These are phyloP conservation scores for Ascocoryne sarcoides DNA, from an alignment of 2,329 filamentous ascomycete species.

Conservation along the genomic window DNA sequence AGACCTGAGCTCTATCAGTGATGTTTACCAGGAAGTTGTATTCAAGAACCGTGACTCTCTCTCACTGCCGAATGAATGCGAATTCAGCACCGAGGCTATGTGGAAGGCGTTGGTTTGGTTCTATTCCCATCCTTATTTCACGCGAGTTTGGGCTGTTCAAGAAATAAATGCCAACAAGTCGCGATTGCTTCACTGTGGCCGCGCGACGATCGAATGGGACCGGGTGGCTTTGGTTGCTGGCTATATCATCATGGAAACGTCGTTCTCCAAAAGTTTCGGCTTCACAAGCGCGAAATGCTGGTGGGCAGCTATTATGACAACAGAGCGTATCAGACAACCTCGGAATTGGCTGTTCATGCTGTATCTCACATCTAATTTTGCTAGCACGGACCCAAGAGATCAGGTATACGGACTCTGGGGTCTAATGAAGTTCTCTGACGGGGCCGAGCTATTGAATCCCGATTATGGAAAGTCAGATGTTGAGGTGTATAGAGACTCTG, in stretches of 20 bases:
- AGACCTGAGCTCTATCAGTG: slow-evolving; percentile 2
- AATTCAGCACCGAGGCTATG: slow-evolving; percentile 14
- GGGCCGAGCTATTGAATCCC: slow-evolving; percentile 5
- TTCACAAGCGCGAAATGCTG: slow-evolving; percentile 20
- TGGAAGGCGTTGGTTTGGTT: slow-evolving; percentile 18
- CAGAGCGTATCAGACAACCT: slow-evolving; percentile 16
- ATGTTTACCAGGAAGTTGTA: slow-evolving; percentile 11
- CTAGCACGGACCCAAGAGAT: slow-evolving; percentile 11
- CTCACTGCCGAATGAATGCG: slow-evolving; percentile 14
- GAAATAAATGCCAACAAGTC: slow-evolving; percentile 18
- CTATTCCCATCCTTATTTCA: slow-evolving; percentile 17
- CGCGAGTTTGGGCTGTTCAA: slow-evolving; percentile 18
- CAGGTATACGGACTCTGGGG: slow-evolving; percentile 12
- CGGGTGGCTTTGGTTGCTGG: slow-evolving; percentile 21
- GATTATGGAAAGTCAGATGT: slow-evolving; percentile 12
- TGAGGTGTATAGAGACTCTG: slow-evolving; percentile 13
- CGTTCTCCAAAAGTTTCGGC: slow-evolving; percentile 18
- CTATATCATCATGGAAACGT: slow-evolving; percentile 22
- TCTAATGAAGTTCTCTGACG: slow-evolving; percentile 11
- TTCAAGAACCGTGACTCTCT: slow-evolving; percentile 14
- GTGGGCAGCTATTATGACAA: slow-evolving; percentile 21
- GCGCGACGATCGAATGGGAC: slow-evolving; percentile 19
- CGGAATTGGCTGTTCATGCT: slow-evolving; percentile 23
- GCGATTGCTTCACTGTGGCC: slow-evolving; percentile 18
- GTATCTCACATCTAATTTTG: slow-evolving; percentile 21